Base-by-base conservation (phyloP, 495 filamentous ascomycete species). In the Chaetomium cochliodes region DNA sequence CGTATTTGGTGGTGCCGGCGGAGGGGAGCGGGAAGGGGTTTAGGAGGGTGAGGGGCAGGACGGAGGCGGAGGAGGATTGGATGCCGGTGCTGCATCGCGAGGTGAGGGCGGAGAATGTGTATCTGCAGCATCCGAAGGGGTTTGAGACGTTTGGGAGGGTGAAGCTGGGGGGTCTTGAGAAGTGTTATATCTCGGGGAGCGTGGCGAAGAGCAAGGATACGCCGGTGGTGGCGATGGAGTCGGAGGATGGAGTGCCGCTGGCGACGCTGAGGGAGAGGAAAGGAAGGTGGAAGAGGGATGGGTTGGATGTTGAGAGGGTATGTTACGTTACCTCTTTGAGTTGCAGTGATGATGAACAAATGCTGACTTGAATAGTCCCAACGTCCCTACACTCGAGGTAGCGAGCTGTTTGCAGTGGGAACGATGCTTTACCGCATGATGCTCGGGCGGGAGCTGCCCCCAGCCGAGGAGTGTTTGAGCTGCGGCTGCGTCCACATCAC, bases 101-200 rank as follows among this genome's bases (percentile, higher is more conserved):
- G 50, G 70, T 84, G 42, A 63, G 33, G 28, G 71, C 80, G 0
- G 64, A 65, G 28, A 83, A 80, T 50, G 75, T 84, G 41, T 80
- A 77, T 60, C 63, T 84, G 60, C 67, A 75, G 68, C 72, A 77
- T 37, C 77, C 80, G 8, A 67, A 69, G n/a, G 77, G 77, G 16
- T 61, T 58, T 3, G 81, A 84, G 72, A 79, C 74, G 57, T 84
- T 82, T 50, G 81, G 80, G 2, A 50, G 60, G 5, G 81, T 80
- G 58, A 84, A 82, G 72, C 59, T 84, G 53, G 81, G 81, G 28
- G 74, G 78, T 20, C 82, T 81, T 49, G 55, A 62, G 20, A 62
- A 56, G 5, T 68, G 77, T 13, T 71, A 66, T 28, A 71, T 81
- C 22, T 72, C 70, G 39, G 74, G 71, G 23, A 75, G 70, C 63